Evolutionary conservation across 2,329 filamentous ascomycete species (phyloP).

Genomic region (Ascomycota sp.): DNA sequence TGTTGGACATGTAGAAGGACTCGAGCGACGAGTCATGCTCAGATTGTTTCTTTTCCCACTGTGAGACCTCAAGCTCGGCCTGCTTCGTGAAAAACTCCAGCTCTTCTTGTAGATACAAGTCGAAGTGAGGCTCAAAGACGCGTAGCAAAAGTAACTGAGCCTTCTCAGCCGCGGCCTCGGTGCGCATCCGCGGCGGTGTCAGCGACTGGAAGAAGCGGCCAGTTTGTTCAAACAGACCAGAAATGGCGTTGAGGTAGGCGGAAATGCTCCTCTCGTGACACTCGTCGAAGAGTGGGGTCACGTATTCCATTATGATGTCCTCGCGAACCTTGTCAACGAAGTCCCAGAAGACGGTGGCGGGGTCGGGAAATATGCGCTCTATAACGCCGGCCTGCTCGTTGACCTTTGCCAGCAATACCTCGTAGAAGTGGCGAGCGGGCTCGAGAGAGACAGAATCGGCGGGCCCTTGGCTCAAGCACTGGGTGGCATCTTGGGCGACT

Average conservation of each 20-base stretch:
- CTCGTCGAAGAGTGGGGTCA: conserved; percentile 70
- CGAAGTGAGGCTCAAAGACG: conserved; percentile 81
- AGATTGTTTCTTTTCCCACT: conserved; percentile 79
- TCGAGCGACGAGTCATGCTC: conserved; percentile 81
- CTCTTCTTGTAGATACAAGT: conserved; percentile 80
- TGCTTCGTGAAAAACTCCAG: conserved; percentile 61
- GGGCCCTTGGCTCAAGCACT: conserved; percentile 52
- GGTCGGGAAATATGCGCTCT: conserved; percentile 56
- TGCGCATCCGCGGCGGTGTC: conserved; percentile 39
- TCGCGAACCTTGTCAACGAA: conserved; percentile 68
- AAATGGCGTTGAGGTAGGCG: conserved; percentile 65
- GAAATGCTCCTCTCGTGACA: conserved; percentile 52
- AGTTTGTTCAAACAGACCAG: conserved; percentile 71
- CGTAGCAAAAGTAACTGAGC: conserved; percentile 44
- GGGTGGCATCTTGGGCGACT: conserved; percentile 43
- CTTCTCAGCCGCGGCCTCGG: conserved; percentile 37
- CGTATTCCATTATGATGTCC: conserved; percentile 67
- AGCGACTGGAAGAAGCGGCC: conserved; percentile 55
- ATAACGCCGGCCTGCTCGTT: conserved; percentile 69
- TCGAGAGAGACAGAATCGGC: conserved; percentile 51
- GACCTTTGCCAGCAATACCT: conserved; percentile 46
- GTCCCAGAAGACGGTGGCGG: conserved; percentile 46
- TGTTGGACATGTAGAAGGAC: conserved; percentile 85
- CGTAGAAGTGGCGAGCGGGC: conserved; percentile 65
- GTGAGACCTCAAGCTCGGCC: conserved; percentile 52